Conservation (phyloP, 257 asterid genomes). For the Rubia yunnanensis region DNA sequence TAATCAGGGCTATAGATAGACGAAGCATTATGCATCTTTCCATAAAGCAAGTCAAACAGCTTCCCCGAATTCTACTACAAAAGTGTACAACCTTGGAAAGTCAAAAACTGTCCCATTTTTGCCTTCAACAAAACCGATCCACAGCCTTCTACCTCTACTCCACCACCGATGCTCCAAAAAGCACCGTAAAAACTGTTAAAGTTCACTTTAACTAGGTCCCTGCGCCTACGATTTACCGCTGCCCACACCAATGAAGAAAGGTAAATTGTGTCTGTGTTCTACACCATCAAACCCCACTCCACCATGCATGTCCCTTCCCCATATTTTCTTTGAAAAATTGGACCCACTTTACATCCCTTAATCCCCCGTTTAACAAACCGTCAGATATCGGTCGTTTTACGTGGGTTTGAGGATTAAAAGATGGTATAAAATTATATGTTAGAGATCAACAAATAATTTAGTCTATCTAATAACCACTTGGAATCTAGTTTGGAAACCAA, state of each 20-base stretch:
- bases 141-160: neutral
- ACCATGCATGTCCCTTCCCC: neutral
- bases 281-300: conserved; percentile 3
- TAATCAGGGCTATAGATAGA: neutral
- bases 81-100: conserved; percentile 12
- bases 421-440: too few relatives aligned
- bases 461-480: too few relatives aligned
- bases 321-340: too few relatives aligned
- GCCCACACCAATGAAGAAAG: neutral
- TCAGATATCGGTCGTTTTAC: too few relatives aligned
- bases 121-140: conserved; percentile 8
- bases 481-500: too few relatives aligned
- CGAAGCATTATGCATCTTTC: neutral
- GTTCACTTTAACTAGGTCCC: conserved; percentile 1
- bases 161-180: neutral
- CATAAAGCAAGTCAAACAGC: neutral
- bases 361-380: too few relatives aligned
- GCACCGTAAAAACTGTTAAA: conserved; percentile 6
- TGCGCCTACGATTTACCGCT: neutral
- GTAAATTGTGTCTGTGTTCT: neutral
- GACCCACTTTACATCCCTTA: too few relatives aligned
- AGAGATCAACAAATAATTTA: too few relatives aligned
- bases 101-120: conserved; percentile 8
- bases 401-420: too few relatives aligned
- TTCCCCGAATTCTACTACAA: neutral